Base-by-base conservation (phyloP, 371 early-diverging fungal species). In the Parasitella parasitica region DNA sequence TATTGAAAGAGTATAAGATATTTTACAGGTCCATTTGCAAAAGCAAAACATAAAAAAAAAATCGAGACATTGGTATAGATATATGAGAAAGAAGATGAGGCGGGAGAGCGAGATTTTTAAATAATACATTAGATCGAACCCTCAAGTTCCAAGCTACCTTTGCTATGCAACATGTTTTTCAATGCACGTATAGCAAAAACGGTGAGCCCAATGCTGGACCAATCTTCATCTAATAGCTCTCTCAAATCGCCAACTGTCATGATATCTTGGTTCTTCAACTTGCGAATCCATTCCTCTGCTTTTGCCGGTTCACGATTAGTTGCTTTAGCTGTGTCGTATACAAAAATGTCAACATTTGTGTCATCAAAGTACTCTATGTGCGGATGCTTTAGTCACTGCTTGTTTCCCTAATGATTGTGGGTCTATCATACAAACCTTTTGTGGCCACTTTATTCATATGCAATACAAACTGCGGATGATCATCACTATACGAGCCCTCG, bases 151-250 rank as follows among this genome's bases (percentile, higher is more conserved):
- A 43, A 46, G 24, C 57, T 24, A 49, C 27, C 28, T 24, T 27
- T 37, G n/a, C 37, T 49, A 2, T 49, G 51, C 28, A 71, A 41
- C 72, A 71, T 71, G 64, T 90, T 90, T 71, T 91, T 91, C 56
- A 94, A 77, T 1, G 91, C 90, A 46, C 95, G 82, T 20, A 81
- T 73, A 4, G 94, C 90, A 81, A 94, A 94, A 3, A 94, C 93
- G 4, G 94, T 93, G 59, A 94, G 72, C 6, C 86, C 88, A 27
- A 85, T 70, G 22, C 77, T 67, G 35, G 77, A 70, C 91, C 91
- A 91, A 64, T 91, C 91, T 46, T 87, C 86, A 37, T 90, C 90
- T 35, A 82, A 76, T 28, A 91, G 57, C 43, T 85, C 87, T 30
- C 85, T 75, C 52, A 91, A 69, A 66, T 91, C 90, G 2, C 90